Base-by-base conservation (phyloP, 2,329 filamentous ascomycete species). In the Chaetomiaceae sp. region DNA sequence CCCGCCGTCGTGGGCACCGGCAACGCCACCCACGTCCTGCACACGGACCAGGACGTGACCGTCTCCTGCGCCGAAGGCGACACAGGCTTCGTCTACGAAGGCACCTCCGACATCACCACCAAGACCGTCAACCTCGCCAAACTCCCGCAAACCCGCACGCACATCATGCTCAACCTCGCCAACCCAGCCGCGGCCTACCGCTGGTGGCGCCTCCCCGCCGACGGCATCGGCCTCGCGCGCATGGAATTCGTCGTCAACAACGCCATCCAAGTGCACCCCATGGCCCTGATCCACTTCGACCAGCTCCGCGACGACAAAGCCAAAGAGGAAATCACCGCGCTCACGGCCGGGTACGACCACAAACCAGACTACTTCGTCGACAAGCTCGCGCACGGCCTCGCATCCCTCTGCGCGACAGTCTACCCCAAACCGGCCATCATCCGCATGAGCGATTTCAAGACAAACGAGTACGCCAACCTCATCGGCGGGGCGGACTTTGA, bases 161-260 rank as follows among this genome's bases (percentile, higher is more conserved):
- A 68, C 33, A 58, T 71, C 54, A 72, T 72, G 69, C 60, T 71
- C 48, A 72, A 71, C 40, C 65, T 71, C 9, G 68, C 67, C 40
- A 70, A 71, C 46, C 69, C 69, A 4, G 63, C 64, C 3, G 65
- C 69, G 6, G 70, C 69, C 3, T 72, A 67, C 51, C 68, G 67
- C 44, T 72, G 70, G 69, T 72, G 69, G 69, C 64, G 68, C 7
- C 68, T 72, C 14, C 69, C 69, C 14, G 61, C 59, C 9, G 68
- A 71, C 51, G 69, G 70, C 14, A 71, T 72, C 49, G 69, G 70
- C 19, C 67, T 72, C 39, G 69, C 69, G 11, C 68, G 70, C 33
- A 72, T 72, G 69, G 70, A 71, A 48, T 70, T 71, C 44, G 67
- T 71, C 20, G 65, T 71, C n/a, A 65, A 54, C 60, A 70, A 71